Evolutionary conservation across 139 green algal genomes (phyloP), one percentile per base, ranked within the genome.

Genomic region (Spirogloea muscicola): DNA sequence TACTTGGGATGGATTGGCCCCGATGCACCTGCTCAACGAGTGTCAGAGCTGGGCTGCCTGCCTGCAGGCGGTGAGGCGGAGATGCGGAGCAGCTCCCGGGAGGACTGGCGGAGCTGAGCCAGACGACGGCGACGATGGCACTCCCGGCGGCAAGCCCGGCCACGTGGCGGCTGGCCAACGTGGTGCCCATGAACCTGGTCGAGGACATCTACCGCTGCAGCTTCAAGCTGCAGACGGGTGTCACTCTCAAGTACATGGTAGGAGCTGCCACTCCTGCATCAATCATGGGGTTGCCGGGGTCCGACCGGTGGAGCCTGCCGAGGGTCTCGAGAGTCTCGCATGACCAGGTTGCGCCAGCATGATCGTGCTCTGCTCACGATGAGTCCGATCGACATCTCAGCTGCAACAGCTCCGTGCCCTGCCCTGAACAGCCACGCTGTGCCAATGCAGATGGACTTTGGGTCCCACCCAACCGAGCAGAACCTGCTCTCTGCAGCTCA

Each of bases 191-290:
- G 10, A 75, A 71, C 31, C 27, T 74, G 25, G 64, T 74, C 34
- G 59, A 29, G 31, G 59, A 68, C 16, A 73, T 73, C 29, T 73
- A 73, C 31, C 80, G 79, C 3, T 93, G 86, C 40, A 89, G 90
- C 0, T 82, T 96, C 0, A 92, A 93, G 76, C 96, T 94, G 83
- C 94, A 98, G 73, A 98, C 92, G 6, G 94, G 94, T 40, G 94
- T 99, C 39, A 92, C 79, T 64, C 79, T 99, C 6, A 97, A 96
- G 2, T 80, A 92, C 73, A 97, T 96, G 93, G n/a, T 64, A 51
- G 29, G 55, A 21, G 10, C 29, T 18, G 10, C 13, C 16, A 21
- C 77, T 9, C 33, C 40, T 58, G 62, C 29, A 77, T 36, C 0
- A 4, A 73, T 37, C 21, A 55, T 31, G 21, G 21, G 21, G 21